Base-by-base conservation (phyloP, 805 yeast species). In the Wickerhamomyces xylosicus region DNA sequence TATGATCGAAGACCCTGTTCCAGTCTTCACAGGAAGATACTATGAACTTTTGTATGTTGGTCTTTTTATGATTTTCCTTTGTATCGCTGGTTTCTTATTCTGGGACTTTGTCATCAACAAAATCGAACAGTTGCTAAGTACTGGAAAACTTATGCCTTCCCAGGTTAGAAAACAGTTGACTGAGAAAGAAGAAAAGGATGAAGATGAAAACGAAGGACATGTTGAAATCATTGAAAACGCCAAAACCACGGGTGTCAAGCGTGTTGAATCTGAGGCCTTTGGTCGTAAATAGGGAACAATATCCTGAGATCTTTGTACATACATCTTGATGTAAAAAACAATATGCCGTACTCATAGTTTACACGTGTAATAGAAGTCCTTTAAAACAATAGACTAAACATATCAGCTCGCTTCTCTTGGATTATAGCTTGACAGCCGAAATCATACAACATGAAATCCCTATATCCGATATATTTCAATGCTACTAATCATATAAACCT, bases 161-260 rank as follows among this genome's bases (percentile, higher is more conserved):
- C 6, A 28, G n/a, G 19, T 4, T 17, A 9, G 5, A 15, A 8
- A 5, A 8, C 28, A 22, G 28, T 22, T 9, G 13, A 9, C 9
- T 35, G 19, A 15, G 14, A 9, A 10, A 9, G 19, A 34, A 22
- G 43, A 33, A 3, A 34, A 45, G 33, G 31, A 28, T 28, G 42
- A 45, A 31, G 54, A 50, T 41, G 49, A 28, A 22, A 18, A 17
- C n/a, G 33, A 17, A 5, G 19, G 27, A 27, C 15, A 22, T n/a
- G 17, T 44, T 33, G 54, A 45, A 31, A 41, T 27, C 29, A 22
- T 14, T 15, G 39, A 40, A 25, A 27, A 31, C 2, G 7, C 20
- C 7, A 33, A 32, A 20, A 4, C 41, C 5, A 27, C 47, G 19
- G 41, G 40, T 27, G 36, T 25, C 13, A 19, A 31, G 29, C 15